Evolutionary conservation across 495 filamentous ascomycete species (phyloP).

Genomic region (Xylaria flabelliformis): DNA sequence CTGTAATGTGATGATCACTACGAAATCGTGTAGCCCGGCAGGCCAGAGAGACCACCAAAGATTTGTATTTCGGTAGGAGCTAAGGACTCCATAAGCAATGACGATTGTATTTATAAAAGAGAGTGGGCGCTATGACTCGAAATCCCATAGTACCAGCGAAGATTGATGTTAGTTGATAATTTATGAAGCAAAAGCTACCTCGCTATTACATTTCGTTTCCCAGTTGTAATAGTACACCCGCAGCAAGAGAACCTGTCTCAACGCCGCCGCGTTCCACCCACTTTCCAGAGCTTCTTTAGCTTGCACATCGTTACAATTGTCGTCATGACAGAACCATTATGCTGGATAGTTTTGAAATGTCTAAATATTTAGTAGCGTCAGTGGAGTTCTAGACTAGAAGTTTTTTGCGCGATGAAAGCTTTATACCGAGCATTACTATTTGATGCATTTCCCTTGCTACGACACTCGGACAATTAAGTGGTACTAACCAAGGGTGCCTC

Average conservation of each 20-base stretch:
- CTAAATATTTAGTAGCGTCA: background rate
- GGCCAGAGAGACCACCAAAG: background rate
- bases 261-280: constrained; percentile 7
- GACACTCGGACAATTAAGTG: background rate
- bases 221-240: background rate
- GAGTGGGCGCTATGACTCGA: background rate
- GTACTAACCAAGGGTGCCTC: background rate
- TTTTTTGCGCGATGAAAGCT: background rate
- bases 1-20: constrained; percentile 12
- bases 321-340: background rate
- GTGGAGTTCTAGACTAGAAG: background rate
- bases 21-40: background rate
- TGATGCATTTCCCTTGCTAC: background rate
- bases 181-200: background rate
- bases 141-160: background rate
- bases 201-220: background rate
- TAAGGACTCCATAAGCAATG: constrained; percentile 1
- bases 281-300: background rate
- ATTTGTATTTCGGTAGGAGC: background rate
- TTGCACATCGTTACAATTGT: background rate
- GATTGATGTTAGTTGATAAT: background rate
- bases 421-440: background rate
- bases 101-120: background rate
- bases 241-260: background rate
- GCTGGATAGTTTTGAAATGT: background rate